These are phyloP conservation scores for Globisporangium cylindrosporum DNA, from an alignment of 352 stramenopile species.

Conservation along the genomic window DNA sequence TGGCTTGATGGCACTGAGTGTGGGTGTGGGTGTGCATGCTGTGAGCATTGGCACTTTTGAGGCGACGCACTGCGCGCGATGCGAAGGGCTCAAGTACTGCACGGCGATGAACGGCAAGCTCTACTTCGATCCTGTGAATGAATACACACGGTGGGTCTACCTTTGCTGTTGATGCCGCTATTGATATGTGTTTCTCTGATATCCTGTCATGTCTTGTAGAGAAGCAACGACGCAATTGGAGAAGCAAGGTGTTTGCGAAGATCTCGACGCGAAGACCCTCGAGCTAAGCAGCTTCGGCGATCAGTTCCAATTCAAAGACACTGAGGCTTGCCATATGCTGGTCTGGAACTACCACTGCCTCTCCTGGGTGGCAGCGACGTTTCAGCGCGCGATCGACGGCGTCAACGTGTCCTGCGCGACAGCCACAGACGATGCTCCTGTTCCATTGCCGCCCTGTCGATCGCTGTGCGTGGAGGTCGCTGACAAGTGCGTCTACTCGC, in stretches of 20 bases:
- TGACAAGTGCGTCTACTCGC: conserved; percentile 74
- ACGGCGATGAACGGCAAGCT: conserved; percentile 64
- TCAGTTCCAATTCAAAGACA: conserved; percentile 72
- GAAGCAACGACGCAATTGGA: conserved; percentile 52
- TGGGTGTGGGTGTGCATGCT: neutral
- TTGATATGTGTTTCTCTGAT: neutral
- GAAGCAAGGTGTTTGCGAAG: conserved; percentile 74
- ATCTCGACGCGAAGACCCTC: conserved; percentile 62
- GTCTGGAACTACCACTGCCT: conserved; percentile 81
- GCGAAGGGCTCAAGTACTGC: conserved; percentile 55
- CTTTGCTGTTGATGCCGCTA: neutral
- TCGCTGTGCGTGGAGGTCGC: conserved; percentile 75
- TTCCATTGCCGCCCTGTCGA: conserved; percentile 56
- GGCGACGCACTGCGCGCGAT: conserved; percentile 42
- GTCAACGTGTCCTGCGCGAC: conserved; percentile 31
- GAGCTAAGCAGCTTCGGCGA: conserved; percentile 51
- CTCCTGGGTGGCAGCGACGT: conserved; percentile 55
- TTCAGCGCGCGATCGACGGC: conserved; percentile 37
- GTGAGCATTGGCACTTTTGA: conserved; percentile 34
- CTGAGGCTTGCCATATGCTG: conserved; percentile 41
- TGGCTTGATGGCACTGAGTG: neutral
- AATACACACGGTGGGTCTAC: conserved; percentile 49
- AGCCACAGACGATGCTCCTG: conserved; percentile 11
- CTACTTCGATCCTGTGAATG: conserved; percentile 60
- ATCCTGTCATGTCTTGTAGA: conserved; percentile 17